Conservation (phyloP, 108 stramenopile genomes). For the Cyclotella choctawhatcheeana region DNA sequence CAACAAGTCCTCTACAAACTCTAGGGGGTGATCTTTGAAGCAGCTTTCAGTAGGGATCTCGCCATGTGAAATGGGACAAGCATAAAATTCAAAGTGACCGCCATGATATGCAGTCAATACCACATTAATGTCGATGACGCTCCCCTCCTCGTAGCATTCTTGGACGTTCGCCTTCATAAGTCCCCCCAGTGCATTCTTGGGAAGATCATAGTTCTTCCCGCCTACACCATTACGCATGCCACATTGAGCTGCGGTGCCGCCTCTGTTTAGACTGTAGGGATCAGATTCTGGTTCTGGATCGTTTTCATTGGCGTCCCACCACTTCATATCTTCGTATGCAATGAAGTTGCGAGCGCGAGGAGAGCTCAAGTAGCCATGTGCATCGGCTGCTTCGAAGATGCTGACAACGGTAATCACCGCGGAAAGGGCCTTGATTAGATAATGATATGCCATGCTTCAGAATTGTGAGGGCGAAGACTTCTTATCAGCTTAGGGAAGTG, state of each 20-base stretch:
- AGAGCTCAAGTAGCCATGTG: neutral
- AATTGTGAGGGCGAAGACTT: no score
- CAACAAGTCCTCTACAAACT: constrained; percentile 52
- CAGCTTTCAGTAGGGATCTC: constrained; percentile 52
- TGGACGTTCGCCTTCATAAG: constrained; percentile 33
- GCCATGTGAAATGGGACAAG: constrained; percentile 43
- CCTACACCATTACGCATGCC: constrained; percentile 11
- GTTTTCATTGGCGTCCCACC: neutral
- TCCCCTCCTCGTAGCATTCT: constrained; percentile 35
- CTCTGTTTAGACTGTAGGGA: constrained; percentile 10
- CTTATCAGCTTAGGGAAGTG: no score
- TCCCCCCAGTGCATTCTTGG: constrained; percentile 34
- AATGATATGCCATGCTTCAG: no score
- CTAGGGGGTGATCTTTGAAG: constrained; percentile 47
- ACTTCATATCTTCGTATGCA: neutral
- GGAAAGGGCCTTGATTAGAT: neutral
- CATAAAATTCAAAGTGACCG: constrained; percentile 54
- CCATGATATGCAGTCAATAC: constrained; percentile 49
- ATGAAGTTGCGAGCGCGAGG: neutral
- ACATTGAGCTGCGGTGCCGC: constrained; percentile 23
- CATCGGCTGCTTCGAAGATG: neutral
- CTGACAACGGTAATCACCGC: neutral
- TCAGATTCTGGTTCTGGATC: constrained; percentile 1
- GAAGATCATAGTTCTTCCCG: constrained; percentile 51
- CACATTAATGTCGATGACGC: constrained; percentile 37